Percentiles rank a stretch among this genome's conserved stretches.
phyloP scores from a whole-genome alignment of 73 alveolate genomes.

The Paramecium tetraurelia region DNA sequence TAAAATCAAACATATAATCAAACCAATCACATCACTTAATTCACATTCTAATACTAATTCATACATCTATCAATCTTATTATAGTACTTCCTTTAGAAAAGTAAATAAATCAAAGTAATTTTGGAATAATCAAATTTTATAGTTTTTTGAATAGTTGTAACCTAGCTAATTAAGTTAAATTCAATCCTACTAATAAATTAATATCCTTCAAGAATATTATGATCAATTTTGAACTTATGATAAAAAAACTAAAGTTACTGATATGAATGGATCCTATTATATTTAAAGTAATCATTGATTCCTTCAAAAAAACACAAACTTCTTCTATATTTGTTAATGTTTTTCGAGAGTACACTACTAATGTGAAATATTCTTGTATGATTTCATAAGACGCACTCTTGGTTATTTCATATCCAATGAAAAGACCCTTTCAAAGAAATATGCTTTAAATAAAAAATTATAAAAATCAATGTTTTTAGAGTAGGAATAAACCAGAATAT shows the following conservation, averaged over 20 bases:
- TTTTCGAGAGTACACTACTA: not conserved
- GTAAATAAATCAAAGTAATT: not conserved
- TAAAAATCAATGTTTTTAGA: conserved; percentile 18
- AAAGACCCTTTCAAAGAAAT: not conserved
- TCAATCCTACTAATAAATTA: not conserved
- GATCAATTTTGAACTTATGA: not conserved
- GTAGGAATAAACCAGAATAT: not conserved
- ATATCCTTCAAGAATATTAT: not conserved
- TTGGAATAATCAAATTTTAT: not conserved
- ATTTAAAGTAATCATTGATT: not conserved
- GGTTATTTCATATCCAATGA: not conserved
- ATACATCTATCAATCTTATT: not conserved
- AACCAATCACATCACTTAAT: not conserved
- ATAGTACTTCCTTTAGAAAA: not conserved
- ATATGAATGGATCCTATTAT: not conserved
- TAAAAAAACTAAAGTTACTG: not conserved
- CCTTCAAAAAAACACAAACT: not conserved
- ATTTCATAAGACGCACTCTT: not conserved
- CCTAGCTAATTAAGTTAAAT: not conserved
- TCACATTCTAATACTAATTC: not conserved
- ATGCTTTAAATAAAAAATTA: not conserved
- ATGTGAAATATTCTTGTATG: not conserved
- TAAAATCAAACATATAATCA: not conserved
- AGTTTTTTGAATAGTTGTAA: too few relatives aligned
- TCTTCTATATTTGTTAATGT: not conserved